These are phyloP conservation scores for Stromatinia cepivora DNA, from an alignment of 2,329 filamentous ascomycete genomes.

Conservation along the genomic window DNA sequence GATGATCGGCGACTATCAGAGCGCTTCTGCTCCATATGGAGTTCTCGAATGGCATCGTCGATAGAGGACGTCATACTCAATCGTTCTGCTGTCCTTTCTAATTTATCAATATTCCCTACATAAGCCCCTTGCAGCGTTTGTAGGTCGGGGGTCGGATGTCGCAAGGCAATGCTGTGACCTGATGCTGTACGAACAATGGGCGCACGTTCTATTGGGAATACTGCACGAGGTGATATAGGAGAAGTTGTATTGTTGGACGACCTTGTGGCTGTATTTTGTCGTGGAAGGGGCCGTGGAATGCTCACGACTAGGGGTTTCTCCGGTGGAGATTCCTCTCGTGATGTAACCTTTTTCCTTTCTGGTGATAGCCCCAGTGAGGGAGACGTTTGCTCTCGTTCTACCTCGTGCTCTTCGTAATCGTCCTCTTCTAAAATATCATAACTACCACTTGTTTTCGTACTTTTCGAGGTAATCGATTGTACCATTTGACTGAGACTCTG, in stretches of 20 bases:
- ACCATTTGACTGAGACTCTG: constrained; percentile 25
- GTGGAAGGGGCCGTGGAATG: constrained; percentile 29
- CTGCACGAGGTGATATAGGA: constrained; percentile 23
- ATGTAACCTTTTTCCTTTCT: constrained; percentile 21
- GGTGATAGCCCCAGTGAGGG: constrained; percentile 17
- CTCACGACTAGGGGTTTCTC: constrained; percentile 25
- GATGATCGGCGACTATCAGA: constrained; percentile 67
- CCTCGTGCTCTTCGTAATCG: constrained; percentile 26
- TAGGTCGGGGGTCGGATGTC: constrained; percentile 63
- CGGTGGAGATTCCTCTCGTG: constrained; percentile 13
- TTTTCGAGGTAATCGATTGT: constrained; percentile 26
- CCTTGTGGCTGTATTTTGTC: constrained; percentile 30
- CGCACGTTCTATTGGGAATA: constrained; percentile 22
- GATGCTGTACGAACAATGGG: constrained; percentile 37
- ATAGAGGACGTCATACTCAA: constrained; percentile 73
- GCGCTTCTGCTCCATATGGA: constrained; percentile 70
- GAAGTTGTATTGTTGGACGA: constrained; percentile 23
- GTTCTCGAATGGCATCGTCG: constrained; percentile 72
- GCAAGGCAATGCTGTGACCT: constrained; percentile 41
- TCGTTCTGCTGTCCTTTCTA: constrained; percentile 74
- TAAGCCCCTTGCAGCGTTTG: constrained; percentile 62
- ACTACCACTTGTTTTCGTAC: constrained; percentile 25
- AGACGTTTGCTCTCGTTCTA: constrained; percentile 11
- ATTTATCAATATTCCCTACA: constrained; percentile 66
- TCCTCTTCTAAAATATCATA: constrained; percentile 33